A percentile compares a stretch with the other conserved stretches of the same genome.
These are phyloP conservation scores for Dianthus caryophyllus DNA, from an alignment of 148 eudicot genomes.

Conservation along the genomic window DNA sequence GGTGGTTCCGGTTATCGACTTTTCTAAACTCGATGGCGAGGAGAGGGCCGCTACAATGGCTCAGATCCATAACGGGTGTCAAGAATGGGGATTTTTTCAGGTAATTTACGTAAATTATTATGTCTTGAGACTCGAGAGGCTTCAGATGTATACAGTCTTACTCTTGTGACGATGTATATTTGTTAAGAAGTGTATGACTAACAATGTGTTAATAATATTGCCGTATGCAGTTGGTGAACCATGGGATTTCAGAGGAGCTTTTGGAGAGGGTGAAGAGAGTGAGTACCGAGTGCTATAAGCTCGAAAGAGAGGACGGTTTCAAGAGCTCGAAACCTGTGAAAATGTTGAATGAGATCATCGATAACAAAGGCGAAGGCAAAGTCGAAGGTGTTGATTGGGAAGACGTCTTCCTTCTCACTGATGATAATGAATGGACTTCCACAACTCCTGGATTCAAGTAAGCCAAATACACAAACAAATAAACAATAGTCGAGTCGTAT, in stretches of 20 bases:
- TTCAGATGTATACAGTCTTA: too few species aligned
- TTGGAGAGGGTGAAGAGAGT: conserved; percentile 78
- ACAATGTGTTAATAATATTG: not conserved
- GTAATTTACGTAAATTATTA: conserved; percentile 32
- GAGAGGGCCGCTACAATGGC: conserved; percentile 71
- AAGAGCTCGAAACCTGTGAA: conserved; percentile 46
- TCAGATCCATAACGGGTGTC: conserved; percentile 62
- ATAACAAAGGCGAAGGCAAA: conserved; percentile 40
- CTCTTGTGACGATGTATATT: too few species aligned
- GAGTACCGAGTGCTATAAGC: conserved; percentile 49
- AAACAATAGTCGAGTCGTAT: too few species aligned
- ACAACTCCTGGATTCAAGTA: conserved; percentile 72
- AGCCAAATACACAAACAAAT: conserved; percentile 3
- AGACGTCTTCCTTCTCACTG: conserved; percentile 68
- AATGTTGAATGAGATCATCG: conserved; percentile 52
- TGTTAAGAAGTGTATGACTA: too few species aligned
- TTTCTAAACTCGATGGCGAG: conserved; percentile 79
- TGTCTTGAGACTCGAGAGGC: too few species aligned
- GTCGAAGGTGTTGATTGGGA: conserved; percentile 81
- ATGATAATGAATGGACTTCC: conserved; percentile 67
- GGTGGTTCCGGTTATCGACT: conserved; percentile 90
- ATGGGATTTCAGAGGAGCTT: conserved; percentile 80
- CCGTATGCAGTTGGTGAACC: conserved; percentile 79
- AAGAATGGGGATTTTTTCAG: conserved; percentile 98
- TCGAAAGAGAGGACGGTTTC: conserved; percentile 70